Evolutionary conservation across 495 filamentous ascomycete genomes (phyloP).

Genomic region (Neurospora tetrasperma): DNA sequence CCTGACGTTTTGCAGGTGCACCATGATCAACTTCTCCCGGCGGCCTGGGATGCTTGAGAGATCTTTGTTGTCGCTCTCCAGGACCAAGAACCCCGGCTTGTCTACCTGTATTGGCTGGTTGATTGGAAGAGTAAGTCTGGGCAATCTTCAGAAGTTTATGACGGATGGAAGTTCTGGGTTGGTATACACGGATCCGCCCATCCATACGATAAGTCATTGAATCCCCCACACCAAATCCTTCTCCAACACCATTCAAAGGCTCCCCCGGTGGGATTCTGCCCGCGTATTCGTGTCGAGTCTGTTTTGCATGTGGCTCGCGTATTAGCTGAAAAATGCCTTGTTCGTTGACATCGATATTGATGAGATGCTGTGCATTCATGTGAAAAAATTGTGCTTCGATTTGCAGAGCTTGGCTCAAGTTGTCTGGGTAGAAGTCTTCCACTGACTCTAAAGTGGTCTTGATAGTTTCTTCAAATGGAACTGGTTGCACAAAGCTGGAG

Average conservation of each 20-base stretch:
- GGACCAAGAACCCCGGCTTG: not conserved
- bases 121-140: not conserved
- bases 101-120: not conserved
- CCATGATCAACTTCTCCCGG: not conserved
- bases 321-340: conserved; percentile 29
- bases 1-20: not conserved
- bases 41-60: not conserved
- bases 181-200: not conserved
- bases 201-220: not conserved
- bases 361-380: conserved; percentile 15
- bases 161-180: not conserved
- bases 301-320: not conserved
- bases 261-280: not conserved
- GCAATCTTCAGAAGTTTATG: not conserved
- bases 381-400: conserved; percentile 18
- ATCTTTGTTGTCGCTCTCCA: not conserved
- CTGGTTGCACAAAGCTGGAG: conserved; percentile 47
- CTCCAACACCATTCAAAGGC: conserved; percentile 6
- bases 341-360: conserved; percentile 37
- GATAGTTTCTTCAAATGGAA: conserved; percentile 45
- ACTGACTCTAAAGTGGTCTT: conserved; percentile 73
- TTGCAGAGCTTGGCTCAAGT: conserved; percentile 41
- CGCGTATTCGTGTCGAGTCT: not conserved
- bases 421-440: conserved; percentile 72
- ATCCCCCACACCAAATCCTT: conserved; percentile 17